Base-by-base conservation (phyloP, 1,284 basidiomycete genomes). In the Sparassis latifolia region DNA sequence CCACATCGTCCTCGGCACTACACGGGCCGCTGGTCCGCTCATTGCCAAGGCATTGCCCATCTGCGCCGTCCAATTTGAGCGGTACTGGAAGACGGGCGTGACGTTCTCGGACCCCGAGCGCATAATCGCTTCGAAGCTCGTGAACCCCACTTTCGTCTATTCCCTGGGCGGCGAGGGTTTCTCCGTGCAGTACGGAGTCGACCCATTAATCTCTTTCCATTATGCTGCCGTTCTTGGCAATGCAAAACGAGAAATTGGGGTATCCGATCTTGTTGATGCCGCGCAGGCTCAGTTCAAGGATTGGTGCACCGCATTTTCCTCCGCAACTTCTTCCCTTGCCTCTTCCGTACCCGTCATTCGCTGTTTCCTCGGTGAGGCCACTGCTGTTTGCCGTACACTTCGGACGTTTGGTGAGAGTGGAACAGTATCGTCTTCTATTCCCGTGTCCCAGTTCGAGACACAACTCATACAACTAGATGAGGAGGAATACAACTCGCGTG, bases 91-190 rank as follows among this genome's bases (percentile, higher is more conserved):
- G 33, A 70, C 66, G 0, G 78, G 79, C 0, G 59, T 69, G 1
- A 74, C 71, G 0, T 70, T 67, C 35, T 52, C 58, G 27, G 58
- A 65, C n/a, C 20, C 55, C 1, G 59, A 60, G 30, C 52, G 59
- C 3, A 50, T 62, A 10, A 49, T 59, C 0, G 48, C 55, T 0
- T 66, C 74, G 2, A 69, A 57, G 1, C 41, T 65, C 27, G 52
- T 73, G 33, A 80, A 81, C 49, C 76, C 79, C 0, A 75, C 73
- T 0, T 78, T 78, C 41, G 68, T 67, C 0, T 78, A 75, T 56
- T 72, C 73, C 3, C 49, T 60, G 2, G 57, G 62, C 1, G 73
- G 76, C 4, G 68, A 74, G 35, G 64, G 61, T 6, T 78, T 73
- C 50, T 57, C 66, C 32, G 65, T 77, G 0, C 77, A 81, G 52